These are phyloP conservation scores for Piper betle DNA, from an alignment of 164 flowering plant genomes.

Conservation along the genomic window DNA sequence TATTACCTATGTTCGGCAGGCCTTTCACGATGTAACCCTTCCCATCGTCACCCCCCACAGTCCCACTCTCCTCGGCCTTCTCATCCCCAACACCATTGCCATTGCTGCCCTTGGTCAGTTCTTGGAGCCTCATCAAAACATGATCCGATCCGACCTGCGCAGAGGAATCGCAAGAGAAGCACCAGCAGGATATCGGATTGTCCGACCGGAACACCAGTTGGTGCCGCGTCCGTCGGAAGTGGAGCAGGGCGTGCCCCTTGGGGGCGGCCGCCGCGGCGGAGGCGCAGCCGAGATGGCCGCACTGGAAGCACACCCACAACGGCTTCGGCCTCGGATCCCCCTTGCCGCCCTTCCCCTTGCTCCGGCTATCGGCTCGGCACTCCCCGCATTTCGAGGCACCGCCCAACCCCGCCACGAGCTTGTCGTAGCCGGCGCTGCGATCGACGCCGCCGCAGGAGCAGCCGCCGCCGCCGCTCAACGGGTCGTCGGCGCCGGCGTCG, in stretches of 20 bases:
- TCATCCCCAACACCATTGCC: conserved; percentile 33
- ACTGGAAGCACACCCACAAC: no score
- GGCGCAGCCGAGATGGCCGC: no score
- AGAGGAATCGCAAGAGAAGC: conserved; percentile 51
- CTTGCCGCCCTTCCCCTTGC: no score
- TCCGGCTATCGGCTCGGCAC: conserved; percentile 35
- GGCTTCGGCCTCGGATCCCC: no score
- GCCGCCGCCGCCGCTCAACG: no score
- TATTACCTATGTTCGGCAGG: conserved; percentile 77
- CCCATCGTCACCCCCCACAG: conserved; percentile 13
- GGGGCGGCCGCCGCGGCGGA: conserved; percentile 32
- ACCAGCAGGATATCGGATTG: conserved; percentile 69
- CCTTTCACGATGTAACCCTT: conserved; percentile 50
- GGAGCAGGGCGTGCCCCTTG: conserved; percentile 60
- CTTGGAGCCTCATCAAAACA: conserved; percentile 30
- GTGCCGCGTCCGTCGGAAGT: conserved; percentile 48
- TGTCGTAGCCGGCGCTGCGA: conserved; percentile 39
- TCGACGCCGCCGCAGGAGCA: conserved; percentile 27
- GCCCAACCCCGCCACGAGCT: conserved; percentile 28
- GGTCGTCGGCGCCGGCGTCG: no score
- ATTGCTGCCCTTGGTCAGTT: conserved; percentile 49
- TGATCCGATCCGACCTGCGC: conserved; percentile 33
- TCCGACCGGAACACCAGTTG: conserved; percentile 51
- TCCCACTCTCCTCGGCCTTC: conserved; percentile 15
- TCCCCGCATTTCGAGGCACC: conserved; percentile 46